phyloP scores from a whole-genome alignment of 139 green algal genomes.

The Yamagishiella unicocca region DNA sequence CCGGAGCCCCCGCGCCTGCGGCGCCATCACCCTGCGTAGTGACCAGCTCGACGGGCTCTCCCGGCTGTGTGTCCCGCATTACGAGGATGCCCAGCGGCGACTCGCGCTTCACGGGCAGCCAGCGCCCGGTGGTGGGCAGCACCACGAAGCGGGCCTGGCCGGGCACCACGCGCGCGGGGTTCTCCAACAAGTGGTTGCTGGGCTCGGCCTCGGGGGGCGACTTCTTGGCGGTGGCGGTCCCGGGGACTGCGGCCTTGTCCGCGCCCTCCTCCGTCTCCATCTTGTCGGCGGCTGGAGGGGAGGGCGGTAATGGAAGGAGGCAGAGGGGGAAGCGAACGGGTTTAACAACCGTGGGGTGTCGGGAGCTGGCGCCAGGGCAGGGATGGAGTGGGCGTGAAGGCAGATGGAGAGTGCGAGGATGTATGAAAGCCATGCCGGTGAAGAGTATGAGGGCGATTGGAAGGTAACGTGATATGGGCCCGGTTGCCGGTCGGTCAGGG shows the following conservation, averaged over 20 bases:
- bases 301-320: not conserved
- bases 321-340: no score
- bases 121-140: slow-evolving; percentile 18
- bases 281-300: slow-evolving; percentile 17
- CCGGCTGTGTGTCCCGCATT: slow-evolving; percentile 62
- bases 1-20: not conserved
- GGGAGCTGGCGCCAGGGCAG: no score
- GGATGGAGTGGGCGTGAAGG: no score
- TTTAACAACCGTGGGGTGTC: no score
- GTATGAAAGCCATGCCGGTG: not conserved
- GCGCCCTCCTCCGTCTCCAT: slow-evolving; percentile 46
- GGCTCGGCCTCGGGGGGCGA: slow-evolving; percentile 70
- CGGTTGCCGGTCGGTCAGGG: no score
- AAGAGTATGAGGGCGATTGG: no score
- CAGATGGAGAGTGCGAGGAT: no score
- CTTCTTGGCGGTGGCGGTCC: slow-evolving; percentile 54
- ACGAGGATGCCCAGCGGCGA: slow-evolving; percentile 66
- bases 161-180: slow-evolving; percentile 91
- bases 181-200: slow-evolving; percentile 76
- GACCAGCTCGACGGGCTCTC: slow-evolving; percentile 59
- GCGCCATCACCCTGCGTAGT: not conserved
- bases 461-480: no score
- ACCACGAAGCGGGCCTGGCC: slow-evolving; percentile 50
- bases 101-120: slow-evolving; percentile 1
- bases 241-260: not conserved